A percentile compares a stretch with the other conserved stretches of the same genome.
Conservation (phyloP, 768 basidiomycete species). For the Collybia mongolica region DNA sequence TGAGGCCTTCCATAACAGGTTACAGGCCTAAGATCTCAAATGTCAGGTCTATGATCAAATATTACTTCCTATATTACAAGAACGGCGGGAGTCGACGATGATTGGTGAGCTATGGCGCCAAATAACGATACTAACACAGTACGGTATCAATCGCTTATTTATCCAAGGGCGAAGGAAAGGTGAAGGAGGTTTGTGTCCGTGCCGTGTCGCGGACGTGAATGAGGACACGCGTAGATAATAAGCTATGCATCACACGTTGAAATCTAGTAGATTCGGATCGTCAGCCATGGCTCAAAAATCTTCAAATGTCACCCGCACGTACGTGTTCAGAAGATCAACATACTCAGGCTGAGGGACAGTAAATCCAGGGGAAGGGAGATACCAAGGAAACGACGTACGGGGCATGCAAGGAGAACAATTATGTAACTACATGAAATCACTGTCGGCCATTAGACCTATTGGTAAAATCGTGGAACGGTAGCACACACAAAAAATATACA, state of each 20-base stretch:
- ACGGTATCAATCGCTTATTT: too few relatives aligned
- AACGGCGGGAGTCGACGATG: too few relatives aligned
- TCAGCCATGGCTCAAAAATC: background rate
- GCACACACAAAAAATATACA: too few relatives aligned
- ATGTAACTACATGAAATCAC: conserved; percentile 5
- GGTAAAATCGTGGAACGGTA: too few relatives aligned
- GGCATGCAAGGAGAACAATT: conserved; percentile 1
- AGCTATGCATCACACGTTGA: conserved; percentile 10
- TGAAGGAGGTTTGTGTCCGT: background rate
- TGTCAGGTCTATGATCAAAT: too few relatives aligned
- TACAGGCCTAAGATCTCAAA: too few relatives aligned
- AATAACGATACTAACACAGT: too few relatives aligned
- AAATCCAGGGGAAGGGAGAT: background rate
- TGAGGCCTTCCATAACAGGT: too few relatives aligned
- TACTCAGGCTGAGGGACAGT: too few relatives aligned
- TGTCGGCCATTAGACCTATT: background rate
- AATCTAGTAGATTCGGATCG: background rate
- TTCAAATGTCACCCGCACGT: background rate
- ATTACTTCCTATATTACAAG: too few relatives aligned
- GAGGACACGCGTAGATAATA: conserved; percentile 9
- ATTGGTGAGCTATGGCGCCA: too few relatives aligned
- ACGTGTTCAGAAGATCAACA: background rate
- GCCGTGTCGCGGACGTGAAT: conserved; percentile 9
- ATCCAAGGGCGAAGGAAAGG: too few relatives aligned
- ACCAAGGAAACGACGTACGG: background rate